Evolutionary conservation across 305 asterid genomes (phyloP), one percentile per base, ranked within the genome.

Genomic region (Solanum hybrid): DNA sequence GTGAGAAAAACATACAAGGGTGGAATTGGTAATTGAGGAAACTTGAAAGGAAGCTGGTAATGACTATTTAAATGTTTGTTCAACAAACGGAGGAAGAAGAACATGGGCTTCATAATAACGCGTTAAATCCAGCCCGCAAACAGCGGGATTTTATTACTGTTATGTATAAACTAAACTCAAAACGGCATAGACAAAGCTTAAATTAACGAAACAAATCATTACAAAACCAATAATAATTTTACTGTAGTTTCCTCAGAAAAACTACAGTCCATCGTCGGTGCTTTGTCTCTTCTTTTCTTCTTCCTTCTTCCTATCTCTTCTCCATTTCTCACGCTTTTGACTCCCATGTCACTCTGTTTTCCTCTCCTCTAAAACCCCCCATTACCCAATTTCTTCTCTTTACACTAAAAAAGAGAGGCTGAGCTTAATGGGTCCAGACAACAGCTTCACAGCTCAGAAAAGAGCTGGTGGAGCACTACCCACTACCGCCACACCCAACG

Each of bases 81-180:
- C 12, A 84, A 84, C 12, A 27, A 45, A 84, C 9, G 6, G 7
- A 20, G 38, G 88, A 51, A 10, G 37, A 45, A 11, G 87, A 51
- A 65, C 89, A 79, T 79, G 89, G 90, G 73, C 90, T 86, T 92
- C 73, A 8, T 87, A 90, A 4, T 90, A 89, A 90, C 95, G 96
- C 95, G 96, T 93, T 80, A 90, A 92, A 91, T 94, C 95, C 96
- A 93, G 94, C 94, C 91, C 93, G 89, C 36, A 29, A 85, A 90
- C 96, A 93, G 94, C 93, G 92, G 86, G 88, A 89, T 89, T 89
- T 92, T 77, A 87, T 81, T 29, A 27, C 22, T 72, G 29, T 75
- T 13, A 45, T 45, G 61, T 45, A 57, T 82, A 61, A 83, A 20
- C n/a, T 34, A 39, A 26, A 26, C 88, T 51, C 88, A 31, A 12